phyloP scores from a whole-genome alignment of 371 early-diverging fungal species.

The Batkoa obscura region DNA sequence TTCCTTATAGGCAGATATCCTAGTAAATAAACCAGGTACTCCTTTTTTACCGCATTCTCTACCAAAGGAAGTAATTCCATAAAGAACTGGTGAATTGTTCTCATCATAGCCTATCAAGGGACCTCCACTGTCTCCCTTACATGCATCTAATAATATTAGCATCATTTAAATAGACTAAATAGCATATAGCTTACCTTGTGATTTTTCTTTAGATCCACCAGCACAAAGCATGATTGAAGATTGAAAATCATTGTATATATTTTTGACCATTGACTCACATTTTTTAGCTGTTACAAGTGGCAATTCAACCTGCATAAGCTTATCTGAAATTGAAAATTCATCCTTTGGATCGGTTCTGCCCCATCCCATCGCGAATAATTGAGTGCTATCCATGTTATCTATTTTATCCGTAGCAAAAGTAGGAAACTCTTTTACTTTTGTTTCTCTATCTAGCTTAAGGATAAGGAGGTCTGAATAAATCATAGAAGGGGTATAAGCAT shows the following conservation, averaged over 20 bases:
- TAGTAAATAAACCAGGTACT: not conserved
- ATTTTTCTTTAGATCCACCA: not conserved
- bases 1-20: not conserved
- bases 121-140: constrained; percentile 2
- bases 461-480: not conserved
- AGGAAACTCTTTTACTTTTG: not conserved
- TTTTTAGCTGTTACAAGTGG: not conserved
- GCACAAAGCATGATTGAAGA: not conserved
- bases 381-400: not conserved
- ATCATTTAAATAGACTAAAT: too few species aligned
- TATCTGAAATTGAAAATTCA: not conserved
- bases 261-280: not conserved
- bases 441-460: not conserved
- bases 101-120: not conserved
- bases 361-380: not conserved
- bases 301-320: not conserved
- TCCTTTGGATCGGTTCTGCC: not conserved
- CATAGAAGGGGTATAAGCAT: not conserved
- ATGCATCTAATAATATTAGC: not conserved
- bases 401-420: not conserved
- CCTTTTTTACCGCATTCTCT: not conserved
- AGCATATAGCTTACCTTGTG: not conserved
- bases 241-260: not conserved
- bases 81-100: not conserved
- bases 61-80: not conserved